Evolutionary conservation across 805 yeast species (phyloP).

Genomic region (Pichia gijzeniarum): DNA sequence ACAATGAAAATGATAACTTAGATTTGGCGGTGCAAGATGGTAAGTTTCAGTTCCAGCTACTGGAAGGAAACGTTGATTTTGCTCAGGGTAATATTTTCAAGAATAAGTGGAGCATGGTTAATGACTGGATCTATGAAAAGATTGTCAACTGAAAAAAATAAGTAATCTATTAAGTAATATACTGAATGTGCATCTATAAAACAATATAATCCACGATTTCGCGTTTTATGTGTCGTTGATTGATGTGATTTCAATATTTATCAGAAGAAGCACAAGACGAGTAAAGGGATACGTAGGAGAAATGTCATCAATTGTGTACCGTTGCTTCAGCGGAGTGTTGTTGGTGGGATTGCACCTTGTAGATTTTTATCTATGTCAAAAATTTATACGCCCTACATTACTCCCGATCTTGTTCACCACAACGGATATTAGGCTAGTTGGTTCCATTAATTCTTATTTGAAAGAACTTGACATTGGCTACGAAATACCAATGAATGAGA

Average conservation of each 20-base stretch:
- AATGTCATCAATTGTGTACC: slow-evolving; percentile 5
- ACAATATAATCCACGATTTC: too few species aligned
- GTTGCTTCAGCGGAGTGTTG: background rate
- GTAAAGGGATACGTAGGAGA: too few species aligned
- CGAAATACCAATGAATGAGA: slow-evolving; percentile 1
- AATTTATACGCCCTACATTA: slow-evolving; percentile 7
- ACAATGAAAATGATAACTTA: slow-evolving; percentile 29
- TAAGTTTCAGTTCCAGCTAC: slow-evolving; percentile 53
- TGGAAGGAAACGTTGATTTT: slow-evolving; percentile 71
- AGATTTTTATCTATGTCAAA: slow-evolving; percentile 5
- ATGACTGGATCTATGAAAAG: slow-evolving; percentile 72
- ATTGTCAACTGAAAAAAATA: slow-evolving; percentile 51
- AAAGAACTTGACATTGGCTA: background rate
- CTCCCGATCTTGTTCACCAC: slow-evolving; percentile 9
- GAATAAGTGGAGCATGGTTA: slow-evolving; percentile 51
- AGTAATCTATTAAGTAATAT: too few species aligned
- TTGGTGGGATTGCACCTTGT: background rate
- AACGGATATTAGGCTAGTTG: background rate
- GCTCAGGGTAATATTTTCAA: slow-evolving; percentile 66
- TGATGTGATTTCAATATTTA: too few species aligned
- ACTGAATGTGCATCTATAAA: too few species aligned
- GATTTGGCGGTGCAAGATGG: slow-evolving; percentile 38
- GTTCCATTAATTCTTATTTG: slow-evolving; percentile 4
- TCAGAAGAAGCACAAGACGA: too few species aligned
- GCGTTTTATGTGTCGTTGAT: too few species aligned